Base-by-base conservation (phyloP, 2,329 filamentous ascomycete genomes). In the Fusarium lateritium region DNA sequence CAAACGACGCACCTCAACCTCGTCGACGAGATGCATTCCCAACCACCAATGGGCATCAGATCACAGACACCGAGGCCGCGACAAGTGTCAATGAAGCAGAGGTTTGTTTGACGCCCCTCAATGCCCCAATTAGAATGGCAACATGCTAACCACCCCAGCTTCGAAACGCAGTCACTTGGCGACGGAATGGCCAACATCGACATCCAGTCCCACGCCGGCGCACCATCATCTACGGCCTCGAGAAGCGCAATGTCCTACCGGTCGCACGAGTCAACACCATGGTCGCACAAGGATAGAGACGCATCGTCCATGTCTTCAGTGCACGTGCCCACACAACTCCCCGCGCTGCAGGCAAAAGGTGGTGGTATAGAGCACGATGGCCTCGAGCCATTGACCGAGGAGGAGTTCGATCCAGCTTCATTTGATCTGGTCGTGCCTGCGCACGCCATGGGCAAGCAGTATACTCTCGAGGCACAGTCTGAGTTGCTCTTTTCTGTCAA, bases 401-500 rank as follows among this genome's bases (percentile, higher is more conserved):
- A 72, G 36, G 70, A 72, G 19, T 71, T 67, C n/a, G 70, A 72
- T 9, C 70, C 70, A 0, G 70, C 70, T 11, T 73, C 70, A 11
- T 72, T 72, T 3, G 70, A 72, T 24, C 67, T 72, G 17, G 67
- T 72, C 7, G 67, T 73, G 3, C 70, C 70, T 0, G 70, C 67
- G 8, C 61, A 71, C n/a, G 57, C 60, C 0, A 61, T 71, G 52
- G 67, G 67, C 39, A 72, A 72, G 24, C 70, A 73, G n/a, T 77
- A 88, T 73, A 87, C 86, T 3, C 79, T 93, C 1, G 91, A 93
- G 76, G 80, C 82, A n/a, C 85, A 88, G 44, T 88, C 89, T 0
- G 88, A 91, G 59, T 81, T 88, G 14, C 80, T 94, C 36, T 90
- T 93, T 72, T 92, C 90, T 1, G 82, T 79, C 17, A 85, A 89